Conservation (phyloP, 2,329 filamentous ascomycete genomes). For the Alternaria atra region DNA sequence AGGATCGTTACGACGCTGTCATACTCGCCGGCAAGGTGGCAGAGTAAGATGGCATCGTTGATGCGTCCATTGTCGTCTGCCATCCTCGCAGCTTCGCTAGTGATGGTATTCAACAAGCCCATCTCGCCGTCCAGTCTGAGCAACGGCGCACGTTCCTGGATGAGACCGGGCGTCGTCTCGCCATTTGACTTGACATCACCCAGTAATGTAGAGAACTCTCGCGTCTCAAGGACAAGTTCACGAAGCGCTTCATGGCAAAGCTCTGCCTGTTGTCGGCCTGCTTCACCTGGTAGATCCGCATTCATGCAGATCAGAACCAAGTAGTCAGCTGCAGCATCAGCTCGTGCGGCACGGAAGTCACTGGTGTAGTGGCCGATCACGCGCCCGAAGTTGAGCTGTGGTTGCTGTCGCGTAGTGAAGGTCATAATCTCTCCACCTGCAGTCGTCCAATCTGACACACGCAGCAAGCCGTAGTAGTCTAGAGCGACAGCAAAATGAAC, state of each 20-base stretch:
- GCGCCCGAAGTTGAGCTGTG: constrained; percentile 92
- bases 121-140: constrained; percentile 82
- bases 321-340: constrained; percentile 92
- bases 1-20: constrained; percentile 92
- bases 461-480: constrained; percentile 71
- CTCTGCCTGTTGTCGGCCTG: constrained; percentile 77
- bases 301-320: constrained; percentile 92
- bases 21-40: constrained; percentile 94
- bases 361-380: constrained; percentile 95
- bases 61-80: constrained; percentile 94
- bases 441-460: constrained; percentile 81
- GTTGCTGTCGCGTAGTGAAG: constrained; percentile 72
- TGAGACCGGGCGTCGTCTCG: constrained; percentile 81
- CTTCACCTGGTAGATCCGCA: constrained; percentile 76
- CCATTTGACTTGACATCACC: constrained; percentile 91
- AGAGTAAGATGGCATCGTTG: constrained; percentile 92
- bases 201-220: constrained; percentile 92
- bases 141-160: constrained; percentile 83
- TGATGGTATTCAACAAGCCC: constrained; percentile 91
- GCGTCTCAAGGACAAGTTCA: constrained; percentile 93
- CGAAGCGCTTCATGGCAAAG: constrained; percentile 93
- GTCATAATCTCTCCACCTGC: constrained; percentile 70
- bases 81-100: constrained; percentile 87
- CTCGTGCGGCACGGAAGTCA: constrained; percentile 91
- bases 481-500: constrained; percentile 94